Evolutionary conservation across 495 filamentous ascomycete species (phyloP), one percentile per base, ranked within the genome.

Genomic region (Talaromyces borbonicus): DNA sequence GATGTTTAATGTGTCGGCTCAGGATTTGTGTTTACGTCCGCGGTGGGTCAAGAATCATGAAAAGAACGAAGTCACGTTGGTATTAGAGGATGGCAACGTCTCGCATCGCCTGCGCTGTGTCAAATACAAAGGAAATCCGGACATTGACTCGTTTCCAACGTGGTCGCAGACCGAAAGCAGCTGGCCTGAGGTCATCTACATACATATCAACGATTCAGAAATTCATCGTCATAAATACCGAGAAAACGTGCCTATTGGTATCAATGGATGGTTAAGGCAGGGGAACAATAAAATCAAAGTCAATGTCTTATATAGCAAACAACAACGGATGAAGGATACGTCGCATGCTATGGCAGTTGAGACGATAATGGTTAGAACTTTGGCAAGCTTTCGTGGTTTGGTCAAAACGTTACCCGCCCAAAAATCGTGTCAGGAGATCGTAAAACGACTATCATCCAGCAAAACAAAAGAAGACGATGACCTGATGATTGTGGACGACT

Each of bases 141-240:
- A 41, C 8, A 5, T 35, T 16, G 29, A 35, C 8, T 41, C 36
- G 19, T n/a, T 42, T 20, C 14, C 38, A 14, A 56, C 70, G 4
- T 94, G 89, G 87, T 62, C 71, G 14, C 69, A 69, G 8, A 49
- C 63, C 15, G 78, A 85, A 26, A 80, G 74, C 16, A 51, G 55
- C 29, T 95, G 90, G 90, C 90, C 90, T 9, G 66, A 72, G 31
- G 69, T 77, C 40, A 69, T 87, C 5, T 86, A 80, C 49, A 61
- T 92, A 30, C 63, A 71, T n/a, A 57, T 93, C 41, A 94, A 95
- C 57, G 60, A 56, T 0, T 52, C 53, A 1, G 56, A 69, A n/a
- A 48, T 90, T 4, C 71, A 81, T 16, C 84, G 84, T 48, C 49
- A 68, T 1, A 79, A 86, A 33, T 77, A 85, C 56, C 78, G 78